Base-by-base conservation (phyloP, 768 basidiomycete genomes). In the Leucocoprinus leucothites region DNA sequence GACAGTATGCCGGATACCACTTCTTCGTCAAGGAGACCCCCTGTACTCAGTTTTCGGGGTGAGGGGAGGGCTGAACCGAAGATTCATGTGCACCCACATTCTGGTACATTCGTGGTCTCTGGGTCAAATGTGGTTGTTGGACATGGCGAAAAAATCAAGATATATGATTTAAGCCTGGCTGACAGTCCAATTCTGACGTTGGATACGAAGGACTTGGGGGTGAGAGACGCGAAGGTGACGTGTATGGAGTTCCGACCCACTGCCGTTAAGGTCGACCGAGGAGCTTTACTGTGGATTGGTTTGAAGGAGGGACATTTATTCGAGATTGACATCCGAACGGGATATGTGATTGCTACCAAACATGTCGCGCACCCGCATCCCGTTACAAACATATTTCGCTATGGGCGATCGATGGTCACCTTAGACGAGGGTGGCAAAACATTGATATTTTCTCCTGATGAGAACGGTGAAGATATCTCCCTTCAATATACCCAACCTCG, bases 251-350 rank as follows among this genome's bases (percentile, higher is more conserved):
- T 94, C 66, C 77, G 87, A 14, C 79, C 87, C 0, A 76, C 78
- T 1, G 61, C 59, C 1, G 61, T 66, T 9, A 61, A 69, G n/a
- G 69, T 59, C 0, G 81, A 86, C 50, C 73, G 79, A 16, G 91
- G 89, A 2, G 74, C 74, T 26, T 77, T 82, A 52, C 62, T 94
- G 1, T 98, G 95, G 95, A 71, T 87, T 9, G 96, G 95, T 3
- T 92, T 92, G 25, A 94, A 90, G 71, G 93, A 96, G 22, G 96
- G 96, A 0, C 85, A 89, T 66, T 57, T 99, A 22, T 77, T 87
- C 60, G 94, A 97, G 74, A 60, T 96, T 53, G 92, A 98, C 64
- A 73, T 89, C 36, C 69, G 78, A 51, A 82, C 77, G 2, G 87
- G 85, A 0, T 60, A 62, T 3, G 68, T 93, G 18, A 75, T 75